These are phyloP conservation scores for Apiospora aurea DNA, from an alignment of 2,329 filamentous ascomycete genomes.

Conservation along the genomic window DNA sequence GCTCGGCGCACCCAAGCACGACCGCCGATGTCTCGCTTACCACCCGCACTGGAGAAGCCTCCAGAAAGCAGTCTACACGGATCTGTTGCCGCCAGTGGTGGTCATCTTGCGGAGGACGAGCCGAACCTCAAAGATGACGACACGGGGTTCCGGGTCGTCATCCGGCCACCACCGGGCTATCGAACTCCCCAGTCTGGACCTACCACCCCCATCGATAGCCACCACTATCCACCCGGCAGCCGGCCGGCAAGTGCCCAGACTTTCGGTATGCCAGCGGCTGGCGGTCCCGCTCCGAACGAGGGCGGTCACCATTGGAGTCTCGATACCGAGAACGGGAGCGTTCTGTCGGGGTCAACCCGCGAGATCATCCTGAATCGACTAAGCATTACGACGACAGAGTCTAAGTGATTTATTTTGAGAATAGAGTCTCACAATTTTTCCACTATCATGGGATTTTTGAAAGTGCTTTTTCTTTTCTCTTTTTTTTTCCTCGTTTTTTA, in stretches of 20 bases:
- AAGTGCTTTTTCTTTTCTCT: no score
- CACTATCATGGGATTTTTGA: background rate
- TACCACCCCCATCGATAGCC: background rate
- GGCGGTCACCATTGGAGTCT: background rate
- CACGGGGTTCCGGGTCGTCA: slow-evolving; percentile 3
- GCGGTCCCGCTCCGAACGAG: background rate
- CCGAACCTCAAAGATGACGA: background rate
- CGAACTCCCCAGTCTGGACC: background rate
- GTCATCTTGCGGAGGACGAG: no score
- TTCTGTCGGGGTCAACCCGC: background rate
- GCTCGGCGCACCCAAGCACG: background rate
- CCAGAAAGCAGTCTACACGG: background rate
- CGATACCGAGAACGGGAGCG: background rate
- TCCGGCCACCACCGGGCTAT: background rate
- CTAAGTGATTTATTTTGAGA: no score
- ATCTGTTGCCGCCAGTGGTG: background rate
- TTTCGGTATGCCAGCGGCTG: background rate
- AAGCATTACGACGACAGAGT: background rate
- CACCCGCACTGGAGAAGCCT: background rate
- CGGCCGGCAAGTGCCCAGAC: background rate
- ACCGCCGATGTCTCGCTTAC: background rate
- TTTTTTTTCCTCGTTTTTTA: no score
- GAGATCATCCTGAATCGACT: background rate
- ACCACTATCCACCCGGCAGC: background rate
- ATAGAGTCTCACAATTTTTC: no score